Evolutionary conservation across 306 rosid species (phyloP).

Genomic region (Parietaria judaica): DNA sequence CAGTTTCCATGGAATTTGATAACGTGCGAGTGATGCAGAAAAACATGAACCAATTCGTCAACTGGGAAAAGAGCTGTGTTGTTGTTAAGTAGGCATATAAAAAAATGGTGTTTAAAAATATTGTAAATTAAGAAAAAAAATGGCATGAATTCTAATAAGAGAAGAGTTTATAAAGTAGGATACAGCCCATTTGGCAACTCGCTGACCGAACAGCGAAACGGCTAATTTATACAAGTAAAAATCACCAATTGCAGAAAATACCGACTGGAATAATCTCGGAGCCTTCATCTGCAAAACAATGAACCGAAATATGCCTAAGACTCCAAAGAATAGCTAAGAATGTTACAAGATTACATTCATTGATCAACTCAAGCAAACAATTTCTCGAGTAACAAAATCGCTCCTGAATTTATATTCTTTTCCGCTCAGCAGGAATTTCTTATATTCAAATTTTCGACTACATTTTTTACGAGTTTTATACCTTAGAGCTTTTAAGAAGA

Average conservation of each 20-base stretch:
- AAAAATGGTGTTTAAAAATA: constrained; percentile 1
- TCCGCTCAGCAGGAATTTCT: too few relatives aligned
- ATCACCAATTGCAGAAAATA: constrained; percentile 74
- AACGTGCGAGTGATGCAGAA: constrained; percentile 71
- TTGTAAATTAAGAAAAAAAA: constrained; percentile 2
- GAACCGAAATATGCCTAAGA: not conserved
- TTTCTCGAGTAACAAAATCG: too few relatives aligned
- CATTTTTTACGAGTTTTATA: too few relatives aligned
- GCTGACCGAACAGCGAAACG: constrained; percentile 41
- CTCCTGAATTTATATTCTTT: too few relatives aligned
- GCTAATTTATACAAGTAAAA: constrained; percentile 71
- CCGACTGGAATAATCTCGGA: constrained; percentile 72
- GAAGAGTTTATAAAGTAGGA: constrained; percentile 34
- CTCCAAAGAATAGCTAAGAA: too few relatives aligned
- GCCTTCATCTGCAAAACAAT: constrained; percentile 54
- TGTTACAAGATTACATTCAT: too few relatives aligned
- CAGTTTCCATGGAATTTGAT: constrained; percentile 84
- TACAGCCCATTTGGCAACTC: constrained; percentile 82
- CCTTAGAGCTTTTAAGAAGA: too few relatives aligned
- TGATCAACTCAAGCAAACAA: too few relatives aligned
- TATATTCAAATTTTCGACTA: too few relatives aligned
- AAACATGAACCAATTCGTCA: constrained; percentile 83
- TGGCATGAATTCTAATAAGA: constrained; percentile 15
- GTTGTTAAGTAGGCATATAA: constrained; percentile 38
- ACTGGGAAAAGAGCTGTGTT: constrained; percentile 72